Evolutionary conservation across 2,329 filamentous ascomycete species (phyloP), one percentile per base, ranked within the genome.

Genomic region (Arthrobotrys pseudoclavata): DNA sequence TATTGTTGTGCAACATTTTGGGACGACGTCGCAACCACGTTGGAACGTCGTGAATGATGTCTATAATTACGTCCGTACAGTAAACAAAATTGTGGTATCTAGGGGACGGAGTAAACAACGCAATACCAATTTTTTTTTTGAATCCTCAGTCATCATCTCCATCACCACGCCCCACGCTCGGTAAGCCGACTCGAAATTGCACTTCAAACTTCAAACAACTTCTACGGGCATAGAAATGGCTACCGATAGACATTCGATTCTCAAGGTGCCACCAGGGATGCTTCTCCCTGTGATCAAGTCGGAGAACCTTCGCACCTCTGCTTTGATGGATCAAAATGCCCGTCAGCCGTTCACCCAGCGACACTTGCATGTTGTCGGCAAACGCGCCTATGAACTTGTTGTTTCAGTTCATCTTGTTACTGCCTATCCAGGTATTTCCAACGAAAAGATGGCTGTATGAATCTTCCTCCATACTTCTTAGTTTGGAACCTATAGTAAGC

Each of bases 281-380:
- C 1, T 18, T 12, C 70, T 75, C 9, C 70, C 70, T 10, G 20
- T 60, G 5, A 76, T 76, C 18, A 29, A 31, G 4, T 5, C 47
- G 6, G 71, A 69, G 20, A 63, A 76, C 24, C 71, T 76, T 18
- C 53, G 57, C 7, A 7, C 37, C n/a, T 76, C 71, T 0, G 63
- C 63, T 20, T 47, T 76, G 52, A 76, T 69, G 63, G 64, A 64
- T 18, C 63, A 64, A 18, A 69, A 37, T 6, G 1, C n/a, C 18
- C 63, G 64, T 7, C 47, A 48, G 24, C 71, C 71, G 0, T 42
- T 76, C 57, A 42, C 47, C 4, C 40, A 48, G 1, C 45, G 64
- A 31, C 37, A 64, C 34, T 37, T 76, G 34, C 55, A 76, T n/a
- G 55, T 64, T 31, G 40, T 63, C 15, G 71, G 71, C 10, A 62